Evolutionary conservation across 495 filamentous ascomycete genomes (phyloP), one percentile per base, ranked within the genome.

Genomic region (Xylaria sp.): DNA sequence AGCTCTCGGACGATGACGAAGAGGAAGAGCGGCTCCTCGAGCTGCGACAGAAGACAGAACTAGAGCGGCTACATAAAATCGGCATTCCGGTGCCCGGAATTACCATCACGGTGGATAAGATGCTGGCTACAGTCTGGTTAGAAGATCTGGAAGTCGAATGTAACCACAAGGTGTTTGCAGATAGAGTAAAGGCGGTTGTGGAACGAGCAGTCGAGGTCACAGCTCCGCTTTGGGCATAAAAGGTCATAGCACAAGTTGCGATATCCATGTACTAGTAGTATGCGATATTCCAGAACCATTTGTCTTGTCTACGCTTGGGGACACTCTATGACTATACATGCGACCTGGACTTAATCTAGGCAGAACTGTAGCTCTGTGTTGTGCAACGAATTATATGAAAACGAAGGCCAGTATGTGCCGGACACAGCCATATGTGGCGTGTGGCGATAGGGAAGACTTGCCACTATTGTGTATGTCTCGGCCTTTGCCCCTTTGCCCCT

Each of bases 171-270:
- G 88, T 93, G 59, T 84, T 97, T 77, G 87, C 86, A 68, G 93
- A 97, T 77, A 83, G 96, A 58, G 92, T 99, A 8, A 88, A 91
- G 73, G 93, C 93, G 3, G 93, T 98, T 24, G 92, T 98, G 35
- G 96, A 98, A 79, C 83, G 96, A 73, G 94, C 93, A 2, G 90
- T 97, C n/a, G 96, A 97, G 84, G 93, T 93, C 19, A 91, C 94
- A 5, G 93, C 93, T 65, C 92, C 92, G 40, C 82, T 98, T 26
- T 88, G 86, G 86, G 82, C 79, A 46, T 83, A 62, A 71, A 35
- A 26, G 33, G 21, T 37, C n/a, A 26, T 37, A 2, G 26, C 4
- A n/a, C 31, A 26, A 7, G 46, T 12, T 1, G 53, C 11, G 67
- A 69, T 46, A 46, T 46, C 8, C 24, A 57, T 55, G 37, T 59